These are phyloP conservation scores for Fusarium sp. DNA, from an alignment of 2,329 filamentous ascomycete species.

Conservation along the genomic window DNA sequence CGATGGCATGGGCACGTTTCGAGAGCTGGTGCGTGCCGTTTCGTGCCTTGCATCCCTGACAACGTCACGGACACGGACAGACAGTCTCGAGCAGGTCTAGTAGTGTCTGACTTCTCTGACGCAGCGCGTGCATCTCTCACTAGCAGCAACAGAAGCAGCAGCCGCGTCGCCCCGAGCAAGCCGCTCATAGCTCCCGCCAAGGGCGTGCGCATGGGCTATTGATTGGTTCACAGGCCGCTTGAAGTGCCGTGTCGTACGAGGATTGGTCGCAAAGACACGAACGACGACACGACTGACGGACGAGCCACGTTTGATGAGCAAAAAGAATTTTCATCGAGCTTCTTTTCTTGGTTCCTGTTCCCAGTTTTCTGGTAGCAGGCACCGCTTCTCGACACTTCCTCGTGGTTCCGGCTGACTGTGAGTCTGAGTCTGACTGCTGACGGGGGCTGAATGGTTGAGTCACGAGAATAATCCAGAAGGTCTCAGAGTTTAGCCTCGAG, in stretches of 20 bases:
- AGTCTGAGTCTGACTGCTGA: conserved; percentile 24
- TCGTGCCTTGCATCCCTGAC: conserved; percentile 29
- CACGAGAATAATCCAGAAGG: conserved; percentile 28
- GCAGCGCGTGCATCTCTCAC: neutral
- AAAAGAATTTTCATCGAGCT: conserved; percentile 19
- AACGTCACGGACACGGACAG: neutral
- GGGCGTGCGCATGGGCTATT: conserved; percentile 28
- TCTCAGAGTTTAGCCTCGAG: conserved; percentile 6
- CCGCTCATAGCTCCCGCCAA: conserved; percentile 9
- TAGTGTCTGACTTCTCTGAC: conserved; percentile 3
- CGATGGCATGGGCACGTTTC: conserved; percentile 36
- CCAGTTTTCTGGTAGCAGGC: conserved; percentile 13
- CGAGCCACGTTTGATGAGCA: conserved; percentile 18
- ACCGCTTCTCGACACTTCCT: conserved; percentile 12
- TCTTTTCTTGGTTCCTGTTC: conserved; percentile 10
- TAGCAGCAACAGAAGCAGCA: conserved; percentile 29
- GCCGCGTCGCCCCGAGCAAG: conserved; percentile 33
- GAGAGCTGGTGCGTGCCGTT: conserved; percentile 27
- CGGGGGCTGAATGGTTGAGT: conserved; percentile 21
- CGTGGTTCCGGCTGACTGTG: conserved; percentile 18
- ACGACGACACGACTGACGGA: conserved; percentile 20
- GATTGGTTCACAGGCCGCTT: conserved; percentile 35
- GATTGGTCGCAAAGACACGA: conserved; percentile 30
- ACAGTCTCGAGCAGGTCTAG: neutral
- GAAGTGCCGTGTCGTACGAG: conserved; percentile 41